These are phyloP conservation scores for Geranomyces michiganensis DNA, from an alignment of 192 early-diverging fungal species.

Conservation along the genomic window DNA sequence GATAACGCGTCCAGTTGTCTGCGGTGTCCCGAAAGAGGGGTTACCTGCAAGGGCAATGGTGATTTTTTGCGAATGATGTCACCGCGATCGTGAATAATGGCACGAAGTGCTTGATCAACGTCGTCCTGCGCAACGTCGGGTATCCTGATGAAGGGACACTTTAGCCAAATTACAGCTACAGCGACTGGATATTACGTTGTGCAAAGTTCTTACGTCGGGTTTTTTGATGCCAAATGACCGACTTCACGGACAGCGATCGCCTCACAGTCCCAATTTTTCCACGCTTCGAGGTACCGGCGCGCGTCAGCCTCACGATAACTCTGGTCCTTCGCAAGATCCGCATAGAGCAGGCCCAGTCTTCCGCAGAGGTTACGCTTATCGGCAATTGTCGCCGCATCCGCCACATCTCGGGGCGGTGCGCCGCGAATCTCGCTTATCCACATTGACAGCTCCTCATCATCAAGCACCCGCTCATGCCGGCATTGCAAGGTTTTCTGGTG, in stretches of 20 bases:
- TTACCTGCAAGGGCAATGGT: too few relatives aligned
- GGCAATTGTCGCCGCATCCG: too few relatives aligned
- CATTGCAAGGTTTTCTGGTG: not conserved
- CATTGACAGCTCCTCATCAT: slow-evolving; percentile 1
- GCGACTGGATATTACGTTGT: too few relatives aligned
- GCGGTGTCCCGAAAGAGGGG: too few relatives aligned
- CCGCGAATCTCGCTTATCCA: slow-evolving; percentile 1
- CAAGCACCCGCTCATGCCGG: not conserved
- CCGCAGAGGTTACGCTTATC: not conserved
- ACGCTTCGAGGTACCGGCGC: not conserved
- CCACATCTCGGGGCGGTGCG: not conserved
- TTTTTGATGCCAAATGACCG: too few relatives aligned
- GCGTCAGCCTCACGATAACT: not conserved
- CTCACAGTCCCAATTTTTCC: not conserved
- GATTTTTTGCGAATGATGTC: too few relatives aligned
- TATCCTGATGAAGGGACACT: not conserved
- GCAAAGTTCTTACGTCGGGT: too few relatives aligned
- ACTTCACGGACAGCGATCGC: too few relatives aligned
- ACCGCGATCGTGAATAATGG: too few relatives aligned
- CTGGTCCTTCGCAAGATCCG: not conserved
- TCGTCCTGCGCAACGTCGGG: not conserved
- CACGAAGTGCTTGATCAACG: not conserved
- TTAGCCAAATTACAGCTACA: not conserved
- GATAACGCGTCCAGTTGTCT: too few relatives aligned
- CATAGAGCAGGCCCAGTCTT: not conserved